A percentile compares a stretch with the other conserved stretches of the same genome.
These are phyloP conservation scores for Grosmannia penicillata DNA, from an alignment of 2,329 filamentous ascomycete genomes.

Conservation along the genomic window DNA sequence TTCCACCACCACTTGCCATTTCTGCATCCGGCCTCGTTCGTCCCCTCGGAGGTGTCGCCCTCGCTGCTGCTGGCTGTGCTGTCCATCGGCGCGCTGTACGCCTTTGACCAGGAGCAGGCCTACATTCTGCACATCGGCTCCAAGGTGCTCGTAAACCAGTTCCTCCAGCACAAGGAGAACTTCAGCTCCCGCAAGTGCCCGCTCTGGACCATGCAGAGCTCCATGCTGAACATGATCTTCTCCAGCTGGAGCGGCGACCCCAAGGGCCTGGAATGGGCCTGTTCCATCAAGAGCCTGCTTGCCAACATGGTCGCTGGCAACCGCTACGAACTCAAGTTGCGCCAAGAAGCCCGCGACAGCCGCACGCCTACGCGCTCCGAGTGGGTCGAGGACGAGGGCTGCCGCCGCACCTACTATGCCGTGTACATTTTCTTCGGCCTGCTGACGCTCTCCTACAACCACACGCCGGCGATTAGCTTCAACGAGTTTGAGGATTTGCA, in stretches of 20 bases:
- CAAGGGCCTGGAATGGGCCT: slow-evolving; percentile 95
- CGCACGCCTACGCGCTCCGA: slow-evolving; percentile 65
- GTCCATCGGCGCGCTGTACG: slow-evolving; percentile 90
- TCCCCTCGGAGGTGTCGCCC: slow-evolving; percentile 63
- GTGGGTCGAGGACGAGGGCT: slow-evolving; percentile 95
- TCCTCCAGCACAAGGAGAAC: slow-evolving; percentile 94
- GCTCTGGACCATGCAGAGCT: slow-evolving; percentile 96
- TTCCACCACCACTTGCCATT: slow-evolving; percentile 97
- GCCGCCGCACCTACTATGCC: slow-evolving; percentile 90
- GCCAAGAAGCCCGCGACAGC: slow-evolving; percentile 72
- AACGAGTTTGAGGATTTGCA: slow-evolving; percentile 93
- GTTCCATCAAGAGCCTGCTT: slow-evolving; percentile 93
- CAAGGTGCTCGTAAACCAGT: slow-evolving; percentile 93
- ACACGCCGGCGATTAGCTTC: slow-evolving; percentile 94
- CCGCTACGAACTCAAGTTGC: slow-evolving; percentile 86
- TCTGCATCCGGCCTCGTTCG: slow-evolving; percentile 82
- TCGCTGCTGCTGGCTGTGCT: slow-evolving; percentile 77
- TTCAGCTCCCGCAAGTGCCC: slow-evolving; percentile 97
- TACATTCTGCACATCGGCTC: slow-evolving; percentile 96
- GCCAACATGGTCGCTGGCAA: slow-evolving; percentile 99
- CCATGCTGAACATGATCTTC: slow-evolving; percentile 95
- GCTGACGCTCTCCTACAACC: slow-evolving; percentile 89
- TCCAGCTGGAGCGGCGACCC: slow-evolving; percentile 98
- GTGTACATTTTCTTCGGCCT: slow-evolving; percentile 99
- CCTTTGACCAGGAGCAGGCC: slow-evolving; percentile 92